phyloP scores from a whole-genome alignment of 2,329 filamentous ascomycete genomes.

The Fusarium incarnatum region DNA sequence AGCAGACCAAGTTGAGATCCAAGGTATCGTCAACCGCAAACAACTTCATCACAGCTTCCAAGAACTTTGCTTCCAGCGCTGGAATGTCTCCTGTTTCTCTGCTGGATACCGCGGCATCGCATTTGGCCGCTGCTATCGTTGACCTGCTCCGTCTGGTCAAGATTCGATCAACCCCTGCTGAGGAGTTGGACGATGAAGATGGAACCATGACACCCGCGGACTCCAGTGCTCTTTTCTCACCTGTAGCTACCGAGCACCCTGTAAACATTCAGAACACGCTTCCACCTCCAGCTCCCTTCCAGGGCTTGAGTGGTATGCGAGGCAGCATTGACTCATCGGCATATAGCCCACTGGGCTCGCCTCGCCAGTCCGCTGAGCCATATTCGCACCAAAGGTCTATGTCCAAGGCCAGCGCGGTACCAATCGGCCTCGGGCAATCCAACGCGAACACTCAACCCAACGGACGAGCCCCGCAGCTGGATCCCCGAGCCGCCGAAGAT shows the following conservation, averaged over 20 bases:
- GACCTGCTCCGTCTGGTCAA: conserved; percentile 87
- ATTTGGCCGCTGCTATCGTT: conserved; percentile 86
- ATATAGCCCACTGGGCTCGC: conserved; percentile 79
- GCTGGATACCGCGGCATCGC: conserved; percentile 91
- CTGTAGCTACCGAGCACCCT: conserved; percentile 57
- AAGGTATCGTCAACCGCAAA: conserved; percentile 94
- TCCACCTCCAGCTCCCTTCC: conserved; percentile 66
- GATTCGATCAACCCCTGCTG: conserved; percentile 79
- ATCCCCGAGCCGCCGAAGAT: conserved; percentile 60
- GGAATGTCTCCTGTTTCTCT: conserved; percentile 94
- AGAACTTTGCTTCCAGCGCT: conserved; percentile 85
- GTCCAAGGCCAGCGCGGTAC: conserved; percentile 48
- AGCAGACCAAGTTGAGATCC: conserved; percentile 78
- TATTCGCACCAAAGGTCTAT: conserved; percentile 51
- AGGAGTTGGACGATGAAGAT: conserved; percentile 82
- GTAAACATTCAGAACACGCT: conserved; percentile 54
- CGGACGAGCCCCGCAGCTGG: conserved; percentile 55
- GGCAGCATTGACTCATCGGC: conserved; percentile 77
- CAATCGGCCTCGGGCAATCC: conserved; percentile 54
- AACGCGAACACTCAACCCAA: conserved; percentile 53
- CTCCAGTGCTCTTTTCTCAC: conserved; percentile 76
- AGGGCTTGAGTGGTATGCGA: conserved; percentile 66
- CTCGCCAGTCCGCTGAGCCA: conserved; percentile 66
- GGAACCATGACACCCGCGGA: conserved; percentile 73
- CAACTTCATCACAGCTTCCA: conserved; percentile 92